These are phyloP conservation scores for Symmetrospora coprosmae DNA, from an alignment of 768 basidiomycete genomes.

Conservation along the genomic window DNA sequence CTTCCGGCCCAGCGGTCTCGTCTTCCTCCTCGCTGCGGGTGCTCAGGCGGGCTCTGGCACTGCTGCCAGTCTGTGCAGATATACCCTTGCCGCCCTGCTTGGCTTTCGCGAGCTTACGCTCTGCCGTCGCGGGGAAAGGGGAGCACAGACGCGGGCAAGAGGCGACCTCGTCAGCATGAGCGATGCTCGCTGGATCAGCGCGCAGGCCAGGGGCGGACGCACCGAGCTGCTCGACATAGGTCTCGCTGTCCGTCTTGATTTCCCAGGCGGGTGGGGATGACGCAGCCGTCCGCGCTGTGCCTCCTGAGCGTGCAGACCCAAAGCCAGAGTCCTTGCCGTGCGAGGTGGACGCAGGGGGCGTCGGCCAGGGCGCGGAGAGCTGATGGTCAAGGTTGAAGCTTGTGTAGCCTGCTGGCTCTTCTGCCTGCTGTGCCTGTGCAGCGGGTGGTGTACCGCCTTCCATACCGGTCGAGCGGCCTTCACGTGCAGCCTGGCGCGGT, in stretches of 20 bases:
- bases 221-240: neutral
- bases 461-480: no score
- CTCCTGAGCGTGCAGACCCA: no score
- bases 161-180: neutral
- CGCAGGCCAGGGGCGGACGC: neutral
- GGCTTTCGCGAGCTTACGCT: neutral
- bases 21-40: neutral
- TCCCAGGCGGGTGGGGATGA: no score
- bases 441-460: no score
- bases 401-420: no score
- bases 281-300: no score
- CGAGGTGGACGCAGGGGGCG: no score
- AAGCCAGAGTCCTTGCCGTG: no score
- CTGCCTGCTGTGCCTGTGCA: no score
- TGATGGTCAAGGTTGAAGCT: no score
- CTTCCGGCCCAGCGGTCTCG: neutral
- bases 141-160: neutral
- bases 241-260: slow-evolving; percentile 5
- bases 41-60: neutral
- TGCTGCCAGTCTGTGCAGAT: neutral
- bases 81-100: neutral
- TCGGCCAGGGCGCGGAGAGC: no score
- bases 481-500: no score
- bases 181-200: neutral
- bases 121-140: neutral